Percentiles rank a stretch among this genome's conserved stretches.
These are phyloP conservation scores for Cinchona pubescens DNA, from an alignment of 257 asterid species.

Conservation along the genomic window DNA sequence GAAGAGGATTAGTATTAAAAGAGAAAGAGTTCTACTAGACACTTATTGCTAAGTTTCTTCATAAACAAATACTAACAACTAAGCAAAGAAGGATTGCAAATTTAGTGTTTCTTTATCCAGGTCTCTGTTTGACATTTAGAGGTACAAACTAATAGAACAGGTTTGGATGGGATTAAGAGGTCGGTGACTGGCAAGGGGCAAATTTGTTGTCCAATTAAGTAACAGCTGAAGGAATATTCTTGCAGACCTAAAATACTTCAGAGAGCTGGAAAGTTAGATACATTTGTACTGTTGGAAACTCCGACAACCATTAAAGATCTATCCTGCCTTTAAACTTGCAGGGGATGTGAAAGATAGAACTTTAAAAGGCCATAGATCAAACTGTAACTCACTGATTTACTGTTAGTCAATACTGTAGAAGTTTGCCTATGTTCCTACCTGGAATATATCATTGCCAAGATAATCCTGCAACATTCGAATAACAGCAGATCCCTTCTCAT, in stretches of 20 bases:
- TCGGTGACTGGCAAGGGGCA: background rate
- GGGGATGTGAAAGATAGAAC: background rate
- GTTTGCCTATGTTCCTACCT: slow-evolving; percentile 19
- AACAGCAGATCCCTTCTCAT: slow-evolving; percentile 36
- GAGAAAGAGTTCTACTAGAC: background rate
- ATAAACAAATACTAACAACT: no score
- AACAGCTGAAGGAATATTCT: background rate
- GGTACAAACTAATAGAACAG: background rate
- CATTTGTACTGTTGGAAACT: background rate
- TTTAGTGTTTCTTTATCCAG: background rate
- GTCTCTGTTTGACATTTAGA: background rate
- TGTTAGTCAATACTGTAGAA: background rate
- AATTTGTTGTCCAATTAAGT: background rate
- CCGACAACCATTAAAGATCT: background rate
- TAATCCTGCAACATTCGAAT: slow-evolving; percentile 38
- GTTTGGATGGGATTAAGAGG: background rate
- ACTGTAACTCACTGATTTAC: background rate
- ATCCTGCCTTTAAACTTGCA: no score
- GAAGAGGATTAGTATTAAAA: background rate
- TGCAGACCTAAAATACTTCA: background rate
- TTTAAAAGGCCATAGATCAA: background rate
- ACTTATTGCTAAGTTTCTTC: background rate
- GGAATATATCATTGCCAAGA: slow-evolving; percentile 44
- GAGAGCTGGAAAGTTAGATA: background rate
- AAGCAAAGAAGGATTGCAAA: background rate